Evolutionary conservation across 345 rosid genomes (phyloP), one percentile per base, ranked within the genome.

Genomic region (Tarenaya hassleriana): DNA sequence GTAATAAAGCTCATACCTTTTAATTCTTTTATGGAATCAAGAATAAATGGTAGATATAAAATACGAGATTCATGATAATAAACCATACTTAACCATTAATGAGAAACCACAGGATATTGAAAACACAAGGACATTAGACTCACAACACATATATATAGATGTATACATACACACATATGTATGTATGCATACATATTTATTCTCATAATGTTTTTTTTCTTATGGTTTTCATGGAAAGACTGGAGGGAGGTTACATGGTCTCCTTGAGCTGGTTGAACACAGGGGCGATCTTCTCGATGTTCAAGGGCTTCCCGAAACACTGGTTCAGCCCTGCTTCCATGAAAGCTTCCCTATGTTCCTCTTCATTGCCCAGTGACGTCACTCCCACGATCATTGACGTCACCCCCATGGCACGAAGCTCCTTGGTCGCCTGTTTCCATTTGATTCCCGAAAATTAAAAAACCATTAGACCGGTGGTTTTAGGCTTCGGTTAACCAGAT

Each of bases 371-470:
- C 4, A 56, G 21, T 41, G 67, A 13, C 11, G 72, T 68, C 49
- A 68, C 67, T 12, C 72, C 72, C 13, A 68, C 16, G 10, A 68
- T 68, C 67, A 56, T 50, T 2, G 67, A 55, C 43, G 39, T 50
- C 53, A 68, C 72, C 34, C 62, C 46, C 72, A 68, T 68, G 43
- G 51, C 72, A 55, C 72, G 62, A 14, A 68, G 63, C 63, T 56
- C 56, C 67, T 38, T 68, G 10, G 72, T 68, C 15, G 72, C 20
- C 72, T 68, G 37, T 40, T 7, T 12, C 2, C n/a, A 13, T 17
- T 17, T 34, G 46, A 47, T 34, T 21, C 47, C 19, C 20, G 7
- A 56, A 34, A 34, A 16, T 11, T 21, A 1, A 13, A 24, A 20
- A 21, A 56, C 10, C 17, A 3, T 13, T 41, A 35, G 40, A 7